Conservation (phyloP, 352 stramenopile species). For the Nothophytophthora sp. region DNA sequence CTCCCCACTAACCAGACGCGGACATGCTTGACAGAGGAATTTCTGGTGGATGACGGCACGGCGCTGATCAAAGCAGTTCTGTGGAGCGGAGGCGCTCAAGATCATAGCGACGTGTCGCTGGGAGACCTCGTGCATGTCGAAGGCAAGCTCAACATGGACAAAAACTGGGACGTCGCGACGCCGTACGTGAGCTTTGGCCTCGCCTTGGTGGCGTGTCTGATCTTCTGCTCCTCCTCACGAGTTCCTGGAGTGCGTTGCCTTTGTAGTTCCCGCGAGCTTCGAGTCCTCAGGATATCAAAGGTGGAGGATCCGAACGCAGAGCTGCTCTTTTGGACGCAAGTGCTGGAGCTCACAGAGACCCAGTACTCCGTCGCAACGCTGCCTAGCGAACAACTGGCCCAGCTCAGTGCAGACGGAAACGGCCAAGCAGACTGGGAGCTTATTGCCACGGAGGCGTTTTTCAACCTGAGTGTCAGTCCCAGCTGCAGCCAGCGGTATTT, state of each 20-base stretch:
- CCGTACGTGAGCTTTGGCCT: constrained; percentile 15
- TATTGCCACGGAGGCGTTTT: constrained; percentile 46
- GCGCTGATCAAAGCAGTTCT: constrained; percentile 57
- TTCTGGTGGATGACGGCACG: constrained; percentile 75
- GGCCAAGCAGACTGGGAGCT: constrained; percentile 38
- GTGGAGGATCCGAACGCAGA: constrained; percentile 75
- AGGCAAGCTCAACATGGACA: constrained; percentile 73
- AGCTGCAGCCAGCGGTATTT: constrained; percentile 32
- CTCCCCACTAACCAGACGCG: no score
- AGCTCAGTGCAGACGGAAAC: neutral
- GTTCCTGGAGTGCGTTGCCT: no score
- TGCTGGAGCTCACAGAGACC: constrained; percentile 39
- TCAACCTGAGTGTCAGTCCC: constrained; percentile 30
- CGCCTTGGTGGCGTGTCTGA: no score
- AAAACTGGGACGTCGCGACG: constrained; percentile 31
- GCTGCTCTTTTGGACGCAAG: constrained; percentile 68
- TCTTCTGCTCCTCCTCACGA: no score
- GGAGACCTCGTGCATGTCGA: constrained; percentile 76
- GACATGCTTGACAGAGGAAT: constrained; percentile 51
- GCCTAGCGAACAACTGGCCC: neutral
- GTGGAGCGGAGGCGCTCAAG: constrained; percentile 26
- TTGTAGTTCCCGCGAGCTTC: constrained; percentile 51
- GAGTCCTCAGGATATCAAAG: constrained; percentile 47
- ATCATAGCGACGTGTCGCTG: constrained; percentile 26
- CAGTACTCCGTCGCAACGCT: constrained; percentile 36